Conservation (phyloP, 306 rosid genomes). For the Vigna trinervia region DNA sequence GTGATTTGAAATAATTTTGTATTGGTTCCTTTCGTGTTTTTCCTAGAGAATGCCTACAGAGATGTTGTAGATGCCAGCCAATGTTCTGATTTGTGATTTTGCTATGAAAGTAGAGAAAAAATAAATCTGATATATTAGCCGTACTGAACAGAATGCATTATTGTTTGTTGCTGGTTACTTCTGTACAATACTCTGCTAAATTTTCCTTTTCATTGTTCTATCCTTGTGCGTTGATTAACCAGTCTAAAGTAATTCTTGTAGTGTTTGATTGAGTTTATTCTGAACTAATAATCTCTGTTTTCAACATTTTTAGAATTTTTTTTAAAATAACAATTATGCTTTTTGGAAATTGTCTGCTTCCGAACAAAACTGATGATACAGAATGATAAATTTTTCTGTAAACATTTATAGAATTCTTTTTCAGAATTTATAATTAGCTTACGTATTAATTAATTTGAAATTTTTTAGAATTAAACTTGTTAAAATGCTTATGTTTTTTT, state of each 20-base stretch:
- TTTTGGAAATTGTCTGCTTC: background rate
- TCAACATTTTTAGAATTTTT: background rate
- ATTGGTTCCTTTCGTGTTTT: background rate
- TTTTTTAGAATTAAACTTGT: too few relatives aligned
- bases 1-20: slow-evolving; percentile 13
- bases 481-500: too few relatives aligned
- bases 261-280: background rate
- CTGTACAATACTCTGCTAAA: background rate
- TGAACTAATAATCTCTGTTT: background rate
- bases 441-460: too few relatives aligned
- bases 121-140: background rate
- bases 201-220: slow-evolving; percentile 15
- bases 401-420: background rate
- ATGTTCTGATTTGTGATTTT: slow-evolving; percentile 15
- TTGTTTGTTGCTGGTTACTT: background rate
- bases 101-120: background rate
- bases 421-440: too few relatives aligned
- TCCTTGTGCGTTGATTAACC: background rate
- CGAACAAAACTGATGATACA: background rate
- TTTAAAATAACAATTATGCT: too few relatives aligned
- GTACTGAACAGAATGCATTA: background rate
- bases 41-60: background rate
- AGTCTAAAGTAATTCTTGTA: background rate
- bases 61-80: background rate
- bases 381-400: too few relatives aligned